These are phyloP conservation scores for Pichia sp. DNA, from an alignment of 1,139 yeast genomes.

Conservation along the genomic window DNA sequence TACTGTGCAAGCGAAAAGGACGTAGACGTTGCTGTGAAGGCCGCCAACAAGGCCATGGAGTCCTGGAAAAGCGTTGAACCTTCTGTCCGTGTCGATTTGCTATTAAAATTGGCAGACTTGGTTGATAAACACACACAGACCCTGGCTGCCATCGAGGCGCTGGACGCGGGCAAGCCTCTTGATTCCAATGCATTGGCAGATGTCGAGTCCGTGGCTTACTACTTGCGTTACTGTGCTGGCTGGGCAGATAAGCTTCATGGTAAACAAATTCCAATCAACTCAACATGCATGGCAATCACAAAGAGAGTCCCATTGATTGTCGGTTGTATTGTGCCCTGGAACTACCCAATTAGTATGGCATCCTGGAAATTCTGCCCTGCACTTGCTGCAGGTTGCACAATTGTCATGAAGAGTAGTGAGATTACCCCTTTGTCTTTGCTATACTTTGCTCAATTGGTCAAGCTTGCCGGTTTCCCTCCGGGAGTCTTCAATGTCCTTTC, in stretches of 20 bases:
- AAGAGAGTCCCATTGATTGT: constrained; percentile 73
- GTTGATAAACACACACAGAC: constrained; percentile 45
- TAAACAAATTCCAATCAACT: constrained; percentile 61
- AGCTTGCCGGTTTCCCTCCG: constrained; percentile 58
- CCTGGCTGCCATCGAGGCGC: constrained; percentile 52
- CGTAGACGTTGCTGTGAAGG: constrained; percentile 70
- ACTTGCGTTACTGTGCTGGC: constrained; percentile 74
- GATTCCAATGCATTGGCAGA: constrained; percentile 54
- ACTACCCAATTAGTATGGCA: constrained; percentile 67
- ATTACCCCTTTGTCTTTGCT: constrained; percentile 61
- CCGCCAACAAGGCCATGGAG: constrained; percentile 68
- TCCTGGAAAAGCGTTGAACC: constrained; percentile 46
- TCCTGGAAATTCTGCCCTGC: constrained; percentile 71
- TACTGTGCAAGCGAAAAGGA: constrained; percentile 54
- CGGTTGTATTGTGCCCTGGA: constrained; percentile 74
- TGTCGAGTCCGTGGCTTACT: constrained; percentile 53
- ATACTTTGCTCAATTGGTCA: constrained; percentile 47
- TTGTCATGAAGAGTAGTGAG: constrained; percentile 62
- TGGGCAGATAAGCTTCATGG: constrained; percentile 76
- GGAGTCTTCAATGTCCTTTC: constrained; percentile 59
- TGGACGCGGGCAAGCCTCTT: constrained; percentile 59
- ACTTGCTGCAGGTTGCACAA: constrained; percentile 62
- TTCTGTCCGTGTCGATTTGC: constrained; percentile 40
- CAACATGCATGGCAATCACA: constrained; percentile 69
- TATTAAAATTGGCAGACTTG: constrained; percentile 50